Percentiles rank a stretch among this genome's conserved stretches.
phyloP scores from a whole-genome alignment of 148 eudicot species.

The Nyssa sinensis region DNA sequence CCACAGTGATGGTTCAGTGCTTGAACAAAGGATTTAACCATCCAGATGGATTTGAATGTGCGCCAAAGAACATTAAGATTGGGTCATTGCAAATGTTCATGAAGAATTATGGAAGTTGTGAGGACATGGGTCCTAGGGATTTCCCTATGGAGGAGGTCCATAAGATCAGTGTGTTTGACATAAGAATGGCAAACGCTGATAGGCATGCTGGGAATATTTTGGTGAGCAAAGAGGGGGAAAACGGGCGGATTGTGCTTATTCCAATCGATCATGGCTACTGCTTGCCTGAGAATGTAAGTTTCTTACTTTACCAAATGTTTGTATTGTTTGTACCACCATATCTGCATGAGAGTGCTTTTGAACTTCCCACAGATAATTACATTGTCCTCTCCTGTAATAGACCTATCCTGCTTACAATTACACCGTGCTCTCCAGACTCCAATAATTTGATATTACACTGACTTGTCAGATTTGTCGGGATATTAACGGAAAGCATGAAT shows the following conservation, averaged over 20 bases:
- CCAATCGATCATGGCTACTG: slow-evolving; percentile 97
- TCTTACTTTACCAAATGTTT: background rate
- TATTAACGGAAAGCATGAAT: too few relatives aligned
- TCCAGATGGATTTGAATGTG: slow-evolving; percentile 51
- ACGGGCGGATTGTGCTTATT: slow-evolving; percentile 48
- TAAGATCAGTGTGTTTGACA: slow-evolving; percentile 70
- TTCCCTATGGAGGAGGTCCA: slow-evolving; percentile 82
- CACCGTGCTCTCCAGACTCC: too few relatives aligned
- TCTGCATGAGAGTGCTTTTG: background rate
- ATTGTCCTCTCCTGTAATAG: too few relatives aligned
- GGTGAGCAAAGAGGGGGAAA: slow-evolving; percentile 35
- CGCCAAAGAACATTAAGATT: slow-evolving; percentile 37
- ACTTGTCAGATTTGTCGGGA: too few relatives aligned
- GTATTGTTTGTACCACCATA: background rate
- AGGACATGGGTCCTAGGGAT: slow-evolving; percentile 71
- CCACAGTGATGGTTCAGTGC: slow-evolving; percentile 63
- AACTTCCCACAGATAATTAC: too few relatives aligned
- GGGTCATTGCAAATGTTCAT: slow-evolving; percentile 81
- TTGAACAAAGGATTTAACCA: slow-evolving; percentile 67
- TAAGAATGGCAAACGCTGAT: slow-evolving; percentile 78
- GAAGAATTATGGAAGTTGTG: slow-evolving; percentile 70
- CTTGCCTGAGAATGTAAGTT: slow-evolving; percentile 78
- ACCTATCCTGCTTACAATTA: too few relatives aligned
- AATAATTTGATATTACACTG: too few relatives aligned
- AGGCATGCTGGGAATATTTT: slow-evolving; percentile 91